phyloP scores from a whole-genome alignment of 169 alveolate species.

The Babesia ovis region DNA sequence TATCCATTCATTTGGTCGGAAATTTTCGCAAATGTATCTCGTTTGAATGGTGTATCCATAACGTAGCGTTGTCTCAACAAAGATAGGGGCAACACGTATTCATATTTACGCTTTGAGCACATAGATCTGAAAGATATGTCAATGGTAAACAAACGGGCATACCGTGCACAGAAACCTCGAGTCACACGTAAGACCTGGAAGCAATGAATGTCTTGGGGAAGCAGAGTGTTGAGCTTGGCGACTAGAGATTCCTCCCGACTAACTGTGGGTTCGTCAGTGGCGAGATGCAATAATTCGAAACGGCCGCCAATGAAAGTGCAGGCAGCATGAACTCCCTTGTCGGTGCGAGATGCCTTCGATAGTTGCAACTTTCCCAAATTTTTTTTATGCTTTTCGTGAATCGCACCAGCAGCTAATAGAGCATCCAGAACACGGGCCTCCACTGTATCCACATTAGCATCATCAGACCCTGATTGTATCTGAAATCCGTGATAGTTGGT shows the following conservation, averaged over 20 bases:
- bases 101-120: conserved; percentile 83
- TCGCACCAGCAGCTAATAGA: conserved; percentile 71
- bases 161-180: conserved; percentile 83
- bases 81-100: conserved; percentile 78
- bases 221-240: conserved; percentile 47
- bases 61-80: conserved; percentile 56
- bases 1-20: conserved; percentile 33
- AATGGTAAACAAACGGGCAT: background rate
- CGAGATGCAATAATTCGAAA: conserved; percentile 42
- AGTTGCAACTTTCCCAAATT: conserved; percentile 62
- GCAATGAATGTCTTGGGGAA: conserved; percentile 74
- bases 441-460: conserved; percentile 68
- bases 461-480: conserved; percentile 68
- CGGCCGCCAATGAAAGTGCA: conserved; percentile 75
- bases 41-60: conserved; percentile 31
- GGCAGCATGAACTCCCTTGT: conserved; percentile 86
- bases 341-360: conserved; percentile 87
- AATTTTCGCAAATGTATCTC: conserved; percentile 16
- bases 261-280: conserved; percentile 14
- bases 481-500: conserved; percentile 82
- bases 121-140: conserved; percentile 39
- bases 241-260: conserved; percentile 62
- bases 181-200: conserved; percentile 78
- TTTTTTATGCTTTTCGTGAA: conserved; percentile 44
- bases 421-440: conserved; percentile 75